phyloP scores from a whole-genome alignment of 2,329 filamentous ascomycete genomes.

The Ceratocystis huliohia region DNA sequence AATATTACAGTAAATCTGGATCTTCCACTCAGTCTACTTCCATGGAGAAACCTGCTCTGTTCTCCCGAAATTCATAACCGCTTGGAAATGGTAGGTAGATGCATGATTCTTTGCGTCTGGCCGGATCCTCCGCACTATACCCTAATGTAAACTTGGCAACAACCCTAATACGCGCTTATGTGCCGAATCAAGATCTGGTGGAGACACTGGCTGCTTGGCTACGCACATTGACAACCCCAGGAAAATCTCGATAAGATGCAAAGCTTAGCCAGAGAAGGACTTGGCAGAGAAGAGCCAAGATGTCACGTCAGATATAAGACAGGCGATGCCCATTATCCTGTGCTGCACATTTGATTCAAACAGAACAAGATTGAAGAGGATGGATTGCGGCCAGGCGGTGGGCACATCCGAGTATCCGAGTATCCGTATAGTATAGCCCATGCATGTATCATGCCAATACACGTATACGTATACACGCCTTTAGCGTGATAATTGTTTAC shows the following conservation, averaged over 20 bases:
- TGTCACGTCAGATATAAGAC: background rate
- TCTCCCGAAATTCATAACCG: no score
- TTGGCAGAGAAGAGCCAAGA: background rate
- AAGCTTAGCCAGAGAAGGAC: background rate
- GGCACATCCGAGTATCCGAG: no score
- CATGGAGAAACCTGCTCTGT: no score
- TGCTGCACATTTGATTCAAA: background rate
- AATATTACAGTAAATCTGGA: background rate
- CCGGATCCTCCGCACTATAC: no score
- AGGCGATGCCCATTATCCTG: background rate
- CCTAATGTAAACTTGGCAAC: no score
- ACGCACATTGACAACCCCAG: background rate
- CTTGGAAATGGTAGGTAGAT: no score
- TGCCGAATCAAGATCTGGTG: background rate
- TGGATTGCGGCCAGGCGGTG: no score
- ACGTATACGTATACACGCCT: background rate
- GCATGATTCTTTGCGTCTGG: no score
- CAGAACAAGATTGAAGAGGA: background rate
- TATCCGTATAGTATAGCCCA: background rate
- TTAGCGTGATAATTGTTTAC: background rate
- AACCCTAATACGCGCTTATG: background rate
- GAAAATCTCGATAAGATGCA: background rate
- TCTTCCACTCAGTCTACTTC: background rate
- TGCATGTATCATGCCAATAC: background rate
- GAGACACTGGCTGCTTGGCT: background rate